Evolutionary conservation across 257 asterid species (phyloP), one percentile per base, ranked within the genome.

Genomic region (Rhazya stricta): DNA sequence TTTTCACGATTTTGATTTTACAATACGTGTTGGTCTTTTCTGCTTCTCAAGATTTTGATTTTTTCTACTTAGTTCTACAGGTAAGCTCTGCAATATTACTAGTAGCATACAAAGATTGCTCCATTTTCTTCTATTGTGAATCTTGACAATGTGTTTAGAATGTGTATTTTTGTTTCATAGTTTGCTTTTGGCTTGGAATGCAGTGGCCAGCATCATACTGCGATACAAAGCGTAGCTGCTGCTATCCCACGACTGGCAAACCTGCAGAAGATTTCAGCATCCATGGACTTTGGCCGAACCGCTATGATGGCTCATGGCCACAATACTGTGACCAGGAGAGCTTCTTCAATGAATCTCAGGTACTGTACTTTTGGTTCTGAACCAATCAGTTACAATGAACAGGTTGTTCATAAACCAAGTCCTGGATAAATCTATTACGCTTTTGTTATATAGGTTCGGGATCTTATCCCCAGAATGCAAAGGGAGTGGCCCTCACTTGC

Each of bases 281-380:
- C 30, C 98, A 93, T 75, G 98, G 98, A 16, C 76, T 93, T 37
- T 93, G 98, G 96, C 98, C 98, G 1, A 93, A 93, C 73, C 87
- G 84, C 58, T 48, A 84, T 16, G 72, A 72, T 11, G 93, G 97
- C 0, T 76, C 85, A 32, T 91, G 86, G 86, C 98, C 98, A 10
- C 85, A 89, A n/a, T 85, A 88, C 58, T 93, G 98, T 69, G 87
- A 86, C 36, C 29, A 1, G 6, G 29, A 78, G 29, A 84, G 78
- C 36, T 71, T 89, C 34, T 85, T 91, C 3, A 81, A 93, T 74
- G 61, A 57, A 83, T 83, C 87, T 1, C 39, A 83, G 97, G 98
- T 93, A 83, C 18, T 41, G n/a, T n/a, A n/a, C 29, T 21, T 61
- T 61, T n/a, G 39, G 3, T 12, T 29, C 18, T 0, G 29, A 27